Percentiles rank a stretch among this genome's conserved stretches.
Conservation (phyloP, 768 basidiomycete species). For the Roridomyces roridus region DNA sequence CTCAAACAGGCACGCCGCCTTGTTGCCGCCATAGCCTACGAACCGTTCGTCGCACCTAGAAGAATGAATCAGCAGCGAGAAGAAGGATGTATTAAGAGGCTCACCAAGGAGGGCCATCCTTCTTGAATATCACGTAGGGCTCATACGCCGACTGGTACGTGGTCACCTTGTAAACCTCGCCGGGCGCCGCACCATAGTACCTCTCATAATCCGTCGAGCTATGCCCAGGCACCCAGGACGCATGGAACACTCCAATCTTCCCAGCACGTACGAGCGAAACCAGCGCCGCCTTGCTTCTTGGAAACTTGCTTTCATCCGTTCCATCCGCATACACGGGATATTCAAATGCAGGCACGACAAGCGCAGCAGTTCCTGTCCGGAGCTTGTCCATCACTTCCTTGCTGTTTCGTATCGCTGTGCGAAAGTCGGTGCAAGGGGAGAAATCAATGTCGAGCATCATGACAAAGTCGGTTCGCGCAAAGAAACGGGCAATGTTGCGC, state of each 20-base stretch:
- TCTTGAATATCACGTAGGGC: slow-evolving; percentile 86
- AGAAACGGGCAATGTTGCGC: slow-evolving; percentile 85
- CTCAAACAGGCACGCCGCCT: slow-evolving; percentile 90
- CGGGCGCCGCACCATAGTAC: slow-evolving; percentile 65
- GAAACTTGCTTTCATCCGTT: slow-evolving; percentile 62
- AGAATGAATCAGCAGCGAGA: slow-evolving; percentile 3
- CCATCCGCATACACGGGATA: slow-evolving; percentile 72
- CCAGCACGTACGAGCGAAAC: slow-evolving; percentile 60
- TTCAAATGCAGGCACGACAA: slow-evolving; percentile 89
- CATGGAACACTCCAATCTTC: slow-evolving; percentile 79
- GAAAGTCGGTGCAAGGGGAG: slow-evolving; percentile 82
- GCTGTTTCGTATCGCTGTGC: slow-evolving; percentile 56
- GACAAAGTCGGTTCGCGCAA: slow-evolving; percentile 82
- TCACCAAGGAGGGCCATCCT: slow-evolving; percentile 77
- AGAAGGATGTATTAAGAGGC: slow-evolving; percentile 19
- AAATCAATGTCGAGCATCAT: slow-evolving; percentile 96
- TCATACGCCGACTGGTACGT: slow-evolving; percentile 87
- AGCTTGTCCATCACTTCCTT: slow-evolving; percentile 52
- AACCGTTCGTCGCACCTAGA: slow-evolving; percentile 90
- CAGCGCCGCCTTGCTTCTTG: slow-evolving; percentile 67
- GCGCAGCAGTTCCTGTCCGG: slow-evolving; percentile 64
- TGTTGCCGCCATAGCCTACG: slow-evolving; percentile 91
- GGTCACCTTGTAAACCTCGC: slow-evolving; percentile 76
- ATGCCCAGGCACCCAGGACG: slow-evolving; percentile 79
- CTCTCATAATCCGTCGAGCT: slow-evolving; percentile 79